phyloP scores from a whole-genome alignment of 371 early-diverging fungal species.

The Coemansia sp. region DNA sequence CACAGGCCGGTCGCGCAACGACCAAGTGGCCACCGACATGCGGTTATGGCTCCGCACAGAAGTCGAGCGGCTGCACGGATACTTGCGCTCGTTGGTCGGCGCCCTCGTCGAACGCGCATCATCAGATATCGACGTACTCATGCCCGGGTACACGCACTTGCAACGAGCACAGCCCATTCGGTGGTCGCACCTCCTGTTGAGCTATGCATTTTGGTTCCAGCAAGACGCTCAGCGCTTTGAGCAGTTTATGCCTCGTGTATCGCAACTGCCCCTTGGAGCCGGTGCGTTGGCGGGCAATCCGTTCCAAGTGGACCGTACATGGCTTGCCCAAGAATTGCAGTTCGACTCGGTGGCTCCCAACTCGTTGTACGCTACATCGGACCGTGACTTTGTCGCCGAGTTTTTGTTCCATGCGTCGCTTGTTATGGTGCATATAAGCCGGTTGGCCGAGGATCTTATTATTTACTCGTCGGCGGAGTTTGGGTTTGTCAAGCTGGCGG shows the following conservation, averaged over 20 bases:
- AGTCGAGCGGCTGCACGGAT: constrained; percentile 58
- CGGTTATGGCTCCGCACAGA: constrained; percentile 90
- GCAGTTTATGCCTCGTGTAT: constrained; percentile 76
- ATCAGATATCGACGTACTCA: constrained; percentile 81
- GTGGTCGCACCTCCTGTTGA: constrained; percentile 88
- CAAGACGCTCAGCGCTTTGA: constrained; percentile 81
- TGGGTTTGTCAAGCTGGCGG: constrained; percentile 88
- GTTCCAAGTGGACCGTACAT: constrained; percentile 88
- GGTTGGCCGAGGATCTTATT: constrained; percentile 94
- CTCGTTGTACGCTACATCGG: constrained; percentile 85
- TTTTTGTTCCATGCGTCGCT: constrained; percentile 87
- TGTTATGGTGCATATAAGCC: constrained; percentile 87
- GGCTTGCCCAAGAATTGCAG: constrained; percentile 81
- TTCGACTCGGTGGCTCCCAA: constrained; percentile 83
- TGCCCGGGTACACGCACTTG: constrained; percentile 98
- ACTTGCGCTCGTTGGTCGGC: constrained; percentile 73
- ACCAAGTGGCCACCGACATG: constrained; percentile 98
- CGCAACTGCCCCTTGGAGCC: constrained; percentile 84
- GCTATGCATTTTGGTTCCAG: constrained; percentile 86
- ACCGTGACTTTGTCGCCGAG: constrained; percentile 95
- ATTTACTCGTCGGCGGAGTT: constrained; percentile 90
- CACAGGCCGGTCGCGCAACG: constrained; percentile 93
- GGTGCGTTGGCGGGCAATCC: constrained; percentile 98
- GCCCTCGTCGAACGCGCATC: constrained; percentile 77
- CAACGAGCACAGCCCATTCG: constrained; percentile 98